Conservation (phyloP, 2,329 filamentous ascomycete species). For the Diaporthe capsici region DNA sequence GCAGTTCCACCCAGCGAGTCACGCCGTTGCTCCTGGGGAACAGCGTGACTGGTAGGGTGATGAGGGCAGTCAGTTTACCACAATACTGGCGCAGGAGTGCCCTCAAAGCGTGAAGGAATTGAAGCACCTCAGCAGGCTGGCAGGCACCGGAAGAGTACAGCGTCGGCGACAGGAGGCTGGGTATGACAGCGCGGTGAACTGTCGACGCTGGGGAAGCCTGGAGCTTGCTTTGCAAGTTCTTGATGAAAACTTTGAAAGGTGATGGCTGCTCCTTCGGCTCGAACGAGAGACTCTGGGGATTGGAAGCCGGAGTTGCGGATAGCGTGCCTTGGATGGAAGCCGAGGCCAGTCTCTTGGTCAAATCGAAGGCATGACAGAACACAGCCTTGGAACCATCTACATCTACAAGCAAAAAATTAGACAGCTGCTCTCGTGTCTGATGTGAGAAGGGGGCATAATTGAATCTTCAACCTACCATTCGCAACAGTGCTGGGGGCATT, state of each 20-base stretch:
- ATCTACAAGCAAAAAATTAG: conserved; percentile 37
- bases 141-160: conserved; percentile 80
- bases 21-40: conserved; percentile 83
- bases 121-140: conserved; percentile 80
- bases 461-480: conserved; percentile 42
- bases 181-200: conserved; percentile 88
- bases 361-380: conserved; percentile 83
- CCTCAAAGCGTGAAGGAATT: conserved; percentile 85
- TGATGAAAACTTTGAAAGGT: conserved; percentile 76
- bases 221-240: conserved; percentile 69
- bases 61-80: conserved; percentile 76
- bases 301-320: conserved; percentile 64
- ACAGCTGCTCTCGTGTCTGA: conserved; percentile 39
- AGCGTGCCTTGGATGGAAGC: conserved; percentile 65
- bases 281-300: conserved; percentile 52
- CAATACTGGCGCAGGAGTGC: conserved; percentile 79
- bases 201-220: conserved; percentile 69
- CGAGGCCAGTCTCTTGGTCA: conserved; percentile 73
- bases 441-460: conserved; percentile 23
- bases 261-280: conserved; percentile 53
- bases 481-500: conserved; percentile 37
- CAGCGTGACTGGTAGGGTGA: conserved; percentile 84
- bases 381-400: conserved; percentile 48
- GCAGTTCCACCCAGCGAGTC: conserved; percentile 86
- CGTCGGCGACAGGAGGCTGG: conserved; percentile 87